Conservation (phyloP, 495 filamentous ascomycete genomes). For the Xylaria curta region DNA sequence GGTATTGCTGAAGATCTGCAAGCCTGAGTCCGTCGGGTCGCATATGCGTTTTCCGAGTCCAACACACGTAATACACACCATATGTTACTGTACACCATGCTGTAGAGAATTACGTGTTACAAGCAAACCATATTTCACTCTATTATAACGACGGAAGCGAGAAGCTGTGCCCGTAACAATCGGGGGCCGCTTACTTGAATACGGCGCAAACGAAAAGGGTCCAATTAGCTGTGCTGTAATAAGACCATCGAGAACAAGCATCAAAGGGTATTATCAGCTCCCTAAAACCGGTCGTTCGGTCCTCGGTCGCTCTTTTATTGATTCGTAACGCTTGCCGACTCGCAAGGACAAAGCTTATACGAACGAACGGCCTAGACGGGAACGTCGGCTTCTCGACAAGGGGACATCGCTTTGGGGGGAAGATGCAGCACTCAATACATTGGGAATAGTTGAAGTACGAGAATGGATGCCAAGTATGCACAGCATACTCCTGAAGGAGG, state of each 20-base stretch:
- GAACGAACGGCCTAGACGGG: constrained; percentile 9
- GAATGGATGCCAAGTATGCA: constrained; percentile 13
- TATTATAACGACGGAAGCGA: background rate
- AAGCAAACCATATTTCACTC: constrained; percentile 1
- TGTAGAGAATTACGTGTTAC: background rate
- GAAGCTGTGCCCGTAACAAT: background rate
- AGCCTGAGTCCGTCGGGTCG: constrained; percentile 2
- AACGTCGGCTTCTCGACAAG: background rate
- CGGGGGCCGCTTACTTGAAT: background rate
- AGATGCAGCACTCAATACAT: constrained; percentile 14
- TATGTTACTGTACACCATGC: constrained; percentile 9
- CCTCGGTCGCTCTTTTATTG: background rate
- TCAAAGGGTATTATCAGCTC: too few species aligned
- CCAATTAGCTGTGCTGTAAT: background rate
- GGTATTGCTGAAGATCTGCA: background rate
- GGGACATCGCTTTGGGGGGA: background rate
- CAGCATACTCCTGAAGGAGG: constrained; percentile 20
- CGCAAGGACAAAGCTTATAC: background rate
- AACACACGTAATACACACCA: constrained; percentile 7
- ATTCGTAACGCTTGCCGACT: background rate
- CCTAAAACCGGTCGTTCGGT: too few species aligned
- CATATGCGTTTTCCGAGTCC: background rate
- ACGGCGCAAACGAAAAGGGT: constrained; percentile 8
- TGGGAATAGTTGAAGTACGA: constrained; percentile 8
- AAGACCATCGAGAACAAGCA: background rate